A percentile compares a stretch with the other conserved stretches of the same genome.
phyloP scores from a whole-genome alignment of 1,284 basidiomycete genomes.

The Apiotrichum gracile region DNA sequence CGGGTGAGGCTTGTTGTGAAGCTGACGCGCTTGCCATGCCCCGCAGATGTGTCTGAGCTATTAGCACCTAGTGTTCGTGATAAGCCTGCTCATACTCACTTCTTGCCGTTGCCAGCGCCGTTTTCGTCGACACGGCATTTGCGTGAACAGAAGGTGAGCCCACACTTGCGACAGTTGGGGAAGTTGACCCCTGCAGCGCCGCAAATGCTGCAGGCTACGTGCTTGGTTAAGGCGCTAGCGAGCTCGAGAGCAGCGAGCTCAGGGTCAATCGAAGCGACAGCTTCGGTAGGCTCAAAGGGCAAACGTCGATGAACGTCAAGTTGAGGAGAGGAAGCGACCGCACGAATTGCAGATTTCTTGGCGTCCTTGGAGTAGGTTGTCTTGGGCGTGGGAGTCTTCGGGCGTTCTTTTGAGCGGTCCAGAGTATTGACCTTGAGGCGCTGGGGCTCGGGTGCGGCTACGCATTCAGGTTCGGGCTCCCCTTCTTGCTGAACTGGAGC shows the following conservation, averaged over 20 bases:
- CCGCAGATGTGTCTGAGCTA: not conserved
- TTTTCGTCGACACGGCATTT: constrained; percentile 33
- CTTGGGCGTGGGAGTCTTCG: not conserved
- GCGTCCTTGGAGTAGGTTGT: not conserved
- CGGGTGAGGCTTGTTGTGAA: not conserved
- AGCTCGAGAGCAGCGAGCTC: constrained; percentile 36
- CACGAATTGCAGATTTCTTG: constrained; percentile 11
- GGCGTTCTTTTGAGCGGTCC: too few relatives aligned
- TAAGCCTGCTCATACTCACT: not conserved
- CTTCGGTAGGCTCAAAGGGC: constrained; percentile 25
- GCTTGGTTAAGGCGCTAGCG: constrained; percentile 35
- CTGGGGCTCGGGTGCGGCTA: not conserved
- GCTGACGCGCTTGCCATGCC: not conserved
- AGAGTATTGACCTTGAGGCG: too few relatives aligned
- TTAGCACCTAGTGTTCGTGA: not conserved
- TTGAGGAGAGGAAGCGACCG: constrained; percentile 29
- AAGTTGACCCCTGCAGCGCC: constrained; percentile 37
- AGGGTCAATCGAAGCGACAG: constrained; percentile 34
- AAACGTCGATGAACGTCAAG: constrained; percentile 7
- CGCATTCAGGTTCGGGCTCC: too few relatives aligned
- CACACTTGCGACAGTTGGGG: constrained; percentile 42
- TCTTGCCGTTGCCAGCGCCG: constrained; percentile 38
- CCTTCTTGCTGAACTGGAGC: not conserved
- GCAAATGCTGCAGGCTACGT: constrained; percentile 38
- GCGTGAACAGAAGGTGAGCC: constrained; percentile 39